Evolutionary conservation across 495 filamentous ascomycete species (phyloP), one percentile per base, ranked within the genome.

Genomic region (Lophiostoma macrostomum): DNA sequence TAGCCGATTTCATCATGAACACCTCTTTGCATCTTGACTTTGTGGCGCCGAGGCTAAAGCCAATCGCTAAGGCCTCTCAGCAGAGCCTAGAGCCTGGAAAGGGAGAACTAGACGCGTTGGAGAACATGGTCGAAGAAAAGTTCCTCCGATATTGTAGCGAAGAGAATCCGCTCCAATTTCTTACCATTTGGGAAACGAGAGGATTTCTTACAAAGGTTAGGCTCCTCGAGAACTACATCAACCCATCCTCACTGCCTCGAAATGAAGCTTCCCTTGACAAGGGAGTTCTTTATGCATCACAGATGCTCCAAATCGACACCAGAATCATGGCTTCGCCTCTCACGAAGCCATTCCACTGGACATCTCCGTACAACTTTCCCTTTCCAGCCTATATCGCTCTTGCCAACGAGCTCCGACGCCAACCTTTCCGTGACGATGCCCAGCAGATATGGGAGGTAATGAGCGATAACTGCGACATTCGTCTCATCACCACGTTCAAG

Each of bases 121-220:
- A 78, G 52, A 64, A 67, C 12, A 66, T 42, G 18, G 65, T 83
- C 5, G 71, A 79, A 46, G 66, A 77, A 0, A 64, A 68, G 50
- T 78, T 77, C 61, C 67, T 82, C 36, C 57, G 55, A 6, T 67
- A 61, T 41, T 80, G 76, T 42, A 60, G 80, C 46, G 65, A 63
- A 5, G 70, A 73, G 6, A 78, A 74, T 56, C 71, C 79, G 0
- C 63, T 80, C 11, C 78, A 82, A 53, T 75, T 69, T 50, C 75
- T 80, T 68, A 76, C 78, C 0, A 68, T 79, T 10, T 82, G 75
- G 78, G 67, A 55, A 29, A 61, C 70, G n/a, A 68, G 76, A 29
- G 64, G 29, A 0, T 58, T 67, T 10, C 39, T 82, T 34, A 73
- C 80, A 0, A 80, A 73, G 69, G 46, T 11, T 38, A 66, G 66